Conservation (phyloP, 306 rosid species). For the Trifolium subterraneum region DNA sequence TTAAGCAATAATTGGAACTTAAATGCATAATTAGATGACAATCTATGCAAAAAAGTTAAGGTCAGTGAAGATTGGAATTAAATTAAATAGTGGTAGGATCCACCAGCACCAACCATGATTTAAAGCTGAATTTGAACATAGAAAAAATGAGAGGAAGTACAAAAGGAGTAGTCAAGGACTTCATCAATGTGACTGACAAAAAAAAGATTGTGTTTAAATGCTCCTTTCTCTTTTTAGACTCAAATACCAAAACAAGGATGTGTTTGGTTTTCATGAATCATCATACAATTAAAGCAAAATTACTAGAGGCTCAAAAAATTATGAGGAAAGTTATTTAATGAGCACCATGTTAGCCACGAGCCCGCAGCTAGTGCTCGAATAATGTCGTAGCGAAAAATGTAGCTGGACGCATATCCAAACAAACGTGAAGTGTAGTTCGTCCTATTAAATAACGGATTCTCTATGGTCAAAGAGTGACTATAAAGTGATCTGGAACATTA, state of each 20-base stretch:
- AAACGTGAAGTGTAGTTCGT: no score
- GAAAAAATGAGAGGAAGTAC: slow-evolving; percentile 5
- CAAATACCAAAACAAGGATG: slow-evolving; percentile 18
- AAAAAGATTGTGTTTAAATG: neutral
- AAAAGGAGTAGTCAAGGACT: neutral
- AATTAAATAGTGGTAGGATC: neutral
- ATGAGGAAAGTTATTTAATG: neutral
- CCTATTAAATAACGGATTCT: no score
- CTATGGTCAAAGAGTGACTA: no score
- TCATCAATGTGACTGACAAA: neutral
- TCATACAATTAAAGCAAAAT: no score
- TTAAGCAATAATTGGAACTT: slow-evolving; percentile 28
- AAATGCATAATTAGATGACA: slow-evolving; percentile 14
- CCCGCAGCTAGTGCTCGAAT: neutral
- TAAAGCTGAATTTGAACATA: neutral
- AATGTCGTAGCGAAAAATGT: no score
- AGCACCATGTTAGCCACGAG: neutral
- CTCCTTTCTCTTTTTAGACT: slow-evolving; percentile 24
- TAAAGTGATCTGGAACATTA: no score
- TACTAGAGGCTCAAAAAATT: neutral
- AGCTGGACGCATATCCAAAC: no score
- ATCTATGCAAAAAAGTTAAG: neutral
- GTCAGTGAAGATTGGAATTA: no score
- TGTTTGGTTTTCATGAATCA: slow-evolving; percentile 15
- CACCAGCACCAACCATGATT: slow-evolving; percentile 10